phyloP scores from a whole-genome alignment of 306 rosid species.

The Luffa aegyptiaca region DNA sequence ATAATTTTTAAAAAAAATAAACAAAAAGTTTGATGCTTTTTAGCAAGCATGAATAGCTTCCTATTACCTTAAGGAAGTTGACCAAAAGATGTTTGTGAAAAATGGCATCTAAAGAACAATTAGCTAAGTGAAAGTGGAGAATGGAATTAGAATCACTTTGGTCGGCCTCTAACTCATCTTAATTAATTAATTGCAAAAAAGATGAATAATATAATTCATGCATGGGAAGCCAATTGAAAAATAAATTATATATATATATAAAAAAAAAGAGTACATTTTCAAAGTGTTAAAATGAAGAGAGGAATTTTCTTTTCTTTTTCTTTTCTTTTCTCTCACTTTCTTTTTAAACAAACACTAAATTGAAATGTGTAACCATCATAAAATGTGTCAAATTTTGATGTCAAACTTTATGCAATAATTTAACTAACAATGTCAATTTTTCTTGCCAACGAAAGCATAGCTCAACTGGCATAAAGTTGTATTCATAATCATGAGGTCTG shows the following conservation, averaged over 20 bases:
- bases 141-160: constrained; percentile 83
- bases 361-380: neutral
- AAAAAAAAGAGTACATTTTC: constrained; percentile 11
- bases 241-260: too few species aligned
- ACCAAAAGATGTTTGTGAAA: constrained; percentile 16
- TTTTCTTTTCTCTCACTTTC: neutral
- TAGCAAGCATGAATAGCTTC: neutral
- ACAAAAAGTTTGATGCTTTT: neutral
- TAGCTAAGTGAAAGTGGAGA: constrained; percentile 40
- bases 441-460: too few species aligned
- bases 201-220: neutral
- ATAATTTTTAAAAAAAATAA: neutral
- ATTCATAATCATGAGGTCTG: too few species aligned
- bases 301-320: neutral
- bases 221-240: neutral
- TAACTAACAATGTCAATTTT: neutral
- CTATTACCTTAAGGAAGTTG: neutral
- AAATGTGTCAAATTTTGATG: neutral
- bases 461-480: too few species aligned
- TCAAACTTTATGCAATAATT: neutral
- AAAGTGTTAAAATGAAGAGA: constrained; percentile 47
- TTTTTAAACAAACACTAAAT: neutral
- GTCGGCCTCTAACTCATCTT: constrained; percentile 70
- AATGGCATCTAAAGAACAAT: constrained; percentile 26
- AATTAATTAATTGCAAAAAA: neutral